phyloP scores from a whole-genome alignment of 306 rosid genomes.

The Geum urbanum region DNA sequence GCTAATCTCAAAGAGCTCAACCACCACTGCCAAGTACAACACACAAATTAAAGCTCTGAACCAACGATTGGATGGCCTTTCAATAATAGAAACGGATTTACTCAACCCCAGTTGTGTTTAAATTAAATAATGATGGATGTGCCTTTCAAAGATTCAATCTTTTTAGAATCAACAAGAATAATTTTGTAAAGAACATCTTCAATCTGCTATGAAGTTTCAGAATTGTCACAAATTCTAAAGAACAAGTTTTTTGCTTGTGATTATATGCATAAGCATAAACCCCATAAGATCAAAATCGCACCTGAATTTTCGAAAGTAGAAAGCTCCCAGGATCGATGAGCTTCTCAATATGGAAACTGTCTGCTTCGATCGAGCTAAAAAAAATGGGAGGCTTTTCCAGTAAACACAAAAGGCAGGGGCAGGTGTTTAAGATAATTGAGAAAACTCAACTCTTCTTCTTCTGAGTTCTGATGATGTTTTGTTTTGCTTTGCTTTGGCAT shows the following conservation, averaged over 20 bases:
- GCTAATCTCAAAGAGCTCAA: constrained; percentile 8
- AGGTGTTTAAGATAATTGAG: too few species aligned
- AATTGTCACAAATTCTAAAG: constrained; percentile 1
- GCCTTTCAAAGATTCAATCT: too few species aligned
- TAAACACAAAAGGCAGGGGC: too few species aligned
- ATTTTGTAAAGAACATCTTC: too few species aligned
- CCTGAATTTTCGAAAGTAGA: neutral
- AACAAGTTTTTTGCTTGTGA: neutral
- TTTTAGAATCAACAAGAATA: too few species aligned
- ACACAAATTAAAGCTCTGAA: constrained; percentile 31
- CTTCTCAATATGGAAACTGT: neutral
- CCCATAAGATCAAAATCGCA: neutral
- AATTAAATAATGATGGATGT: too few species aligned
- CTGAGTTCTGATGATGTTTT: too few species aligned
- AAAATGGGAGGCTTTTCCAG: too few species aligned
- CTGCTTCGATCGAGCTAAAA: neutral
- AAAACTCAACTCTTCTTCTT: too few species aligned
- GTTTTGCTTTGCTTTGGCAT: too few species aligned
- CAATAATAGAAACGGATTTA: neutral
- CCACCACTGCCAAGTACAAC: constrained; percentile 7
- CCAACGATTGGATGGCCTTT: constrained; percentile 11
- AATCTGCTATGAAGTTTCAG: neutral
- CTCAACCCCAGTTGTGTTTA: neutral
- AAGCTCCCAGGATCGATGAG: constrained; percentile 6
- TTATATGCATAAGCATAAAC: too few species aligned